Conservation (phyloP, 306 rosid genomes). For the Ochetophila trinervis region DNA sequence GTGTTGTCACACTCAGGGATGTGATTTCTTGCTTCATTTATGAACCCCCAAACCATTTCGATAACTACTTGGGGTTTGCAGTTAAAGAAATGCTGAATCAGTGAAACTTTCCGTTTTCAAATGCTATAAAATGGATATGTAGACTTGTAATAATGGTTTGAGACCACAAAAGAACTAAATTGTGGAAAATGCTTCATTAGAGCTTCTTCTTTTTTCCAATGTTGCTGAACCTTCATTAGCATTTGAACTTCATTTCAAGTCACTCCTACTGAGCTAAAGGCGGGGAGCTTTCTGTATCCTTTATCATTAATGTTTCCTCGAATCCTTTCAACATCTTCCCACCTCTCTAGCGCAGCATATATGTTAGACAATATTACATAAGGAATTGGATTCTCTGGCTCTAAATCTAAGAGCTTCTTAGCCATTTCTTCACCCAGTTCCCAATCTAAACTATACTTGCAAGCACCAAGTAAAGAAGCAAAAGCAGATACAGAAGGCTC, state of each 20-base stretch:
- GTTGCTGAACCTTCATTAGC: no score
- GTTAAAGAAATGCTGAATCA: constrained; percentile 59
- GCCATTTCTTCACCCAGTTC: constrained; percentile 63
- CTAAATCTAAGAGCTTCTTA: constrained; percentile 46
- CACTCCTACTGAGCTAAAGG: constrained; percentile 53
- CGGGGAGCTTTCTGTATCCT: constrained; percentile 54
- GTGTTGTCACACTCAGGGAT: constrained; percentile 86
- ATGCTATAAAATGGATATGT: constrained; percentile 14
- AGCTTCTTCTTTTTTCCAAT: no score
- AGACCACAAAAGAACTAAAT: constrained; percentile 24
- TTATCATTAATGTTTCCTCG: constrained; percentile 46
- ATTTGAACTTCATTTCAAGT: constrained; percentile 28
- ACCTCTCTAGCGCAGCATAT: constrained; percentile 63
- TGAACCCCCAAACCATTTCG: constrained; percentile 73
- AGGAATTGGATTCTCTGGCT: constrained; percentile 62
- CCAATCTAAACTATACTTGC: constrained; percentile 43
- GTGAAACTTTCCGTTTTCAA: constrained; percentile 26
- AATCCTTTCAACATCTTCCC: constrained; percentile 71
- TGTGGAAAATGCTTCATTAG: background rate
- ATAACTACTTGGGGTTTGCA: constrained; percentile 55
- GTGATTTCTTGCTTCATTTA: constrained; percentile 81
- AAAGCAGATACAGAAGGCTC: constrained; percentile 56
- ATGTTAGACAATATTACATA: constrained; percentile 59
- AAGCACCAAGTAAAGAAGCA: constrained; percentile 75
- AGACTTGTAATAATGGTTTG: constrained; percentile 14